Evolutionary conservation across 176 grass and related monocot genomes (phyloP).

Genomic region (Carex kokanica): DNA sequence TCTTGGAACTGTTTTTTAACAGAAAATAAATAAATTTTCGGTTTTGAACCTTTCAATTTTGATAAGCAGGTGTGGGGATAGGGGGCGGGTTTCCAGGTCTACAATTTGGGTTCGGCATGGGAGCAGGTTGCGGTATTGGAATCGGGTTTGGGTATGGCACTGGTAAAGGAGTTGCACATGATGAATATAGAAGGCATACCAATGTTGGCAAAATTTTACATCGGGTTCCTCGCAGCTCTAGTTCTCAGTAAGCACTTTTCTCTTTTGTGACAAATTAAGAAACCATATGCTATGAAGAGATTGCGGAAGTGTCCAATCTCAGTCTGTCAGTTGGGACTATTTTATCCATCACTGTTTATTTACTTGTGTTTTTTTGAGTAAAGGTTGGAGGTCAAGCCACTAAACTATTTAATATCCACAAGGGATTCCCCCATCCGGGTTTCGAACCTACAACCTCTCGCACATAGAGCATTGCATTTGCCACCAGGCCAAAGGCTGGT

Average conservation of each 20-base stretch:
- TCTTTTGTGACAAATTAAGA: not conserved
- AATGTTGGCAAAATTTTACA: slow-evolving; percentile 71
- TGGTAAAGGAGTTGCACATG: slow-evolving; percentile 81
- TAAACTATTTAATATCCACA: too few relatives aligned
- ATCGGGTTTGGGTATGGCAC: slow-evolving; percentile 86
- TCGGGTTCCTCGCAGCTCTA: slow-evolving; percentile 34
- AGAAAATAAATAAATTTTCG: not conserved
- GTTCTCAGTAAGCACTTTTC: slow-evolving; percentile 57
- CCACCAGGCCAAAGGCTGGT: too few relatives aligned
- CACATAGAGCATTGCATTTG: too few relatives aligned
- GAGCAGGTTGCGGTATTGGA: slow-evolving; percentile 87
- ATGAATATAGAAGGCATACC: slow-evolving; percentile 62
- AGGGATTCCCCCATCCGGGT: too few relatives aligned
- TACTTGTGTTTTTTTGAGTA: too few relatives aligned
- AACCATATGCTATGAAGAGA: not conserved
- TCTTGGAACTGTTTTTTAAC: not conserved
- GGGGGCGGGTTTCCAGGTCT: slow-evolving; percentile 84
- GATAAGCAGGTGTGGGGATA: slow-evolving; percentile 64
- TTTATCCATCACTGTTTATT: not conserved
- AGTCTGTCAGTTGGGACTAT: not conserved
- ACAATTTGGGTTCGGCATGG: slow-evolving; percentile 67
- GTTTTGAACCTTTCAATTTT: slow-evolving; percentile 23
- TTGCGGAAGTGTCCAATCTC: not conserved
- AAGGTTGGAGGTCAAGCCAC: too few relatives aligned
- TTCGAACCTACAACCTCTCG: too few relatives aligned